Conservation (phyloP, 495 filamentous ascomycete species). For the Mycothermus thermophilus region DNA sequence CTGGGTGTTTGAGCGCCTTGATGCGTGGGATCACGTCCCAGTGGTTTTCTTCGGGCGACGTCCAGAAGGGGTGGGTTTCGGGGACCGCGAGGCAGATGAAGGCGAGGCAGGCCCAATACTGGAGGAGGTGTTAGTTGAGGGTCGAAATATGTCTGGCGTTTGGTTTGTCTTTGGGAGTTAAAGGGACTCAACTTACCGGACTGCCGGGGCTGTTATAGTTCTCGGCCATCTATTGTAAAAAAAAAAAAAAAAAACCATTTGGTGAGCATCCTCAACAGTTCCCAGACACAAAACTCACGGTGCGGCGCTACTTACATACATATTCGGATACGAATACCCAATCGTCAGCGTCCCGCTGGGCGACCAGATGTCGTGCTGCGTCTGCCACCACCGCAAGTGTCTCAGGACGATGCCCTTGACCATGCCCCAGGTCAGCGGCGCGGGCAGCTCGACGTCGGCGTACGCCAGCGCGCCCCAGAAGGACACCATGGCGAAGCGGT, state of each 20-base stretch:
- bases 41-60: conserved; percentile 48
- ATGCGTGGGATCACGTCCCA: conserved; percentile 37
- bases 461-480: conserved; percentile 72
- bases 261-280: no score
- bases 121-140: conserved; percentile 9
- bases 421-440: conserved; percentile 59
- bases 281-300: no score
- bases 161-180: no score
- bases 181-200: conserved; percentile 20
- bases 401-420: conserved; percentile 62
- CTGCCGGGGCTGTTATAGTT: conserved; percentile 66
- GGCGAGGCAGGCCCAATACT: conserved; percentile 67
- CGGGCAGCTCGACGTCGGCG: conserved; percentile 56
- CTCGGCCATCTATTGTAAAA: conserved; percentile 50
- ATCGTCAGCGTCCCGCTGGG: conserved; percentile 59
- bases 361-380: conserved; percentile 57
- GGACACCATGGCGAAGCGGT: conserved; percentile 67
- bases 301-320: conserved; percentile 48
- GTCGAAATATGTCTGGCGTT: no score
- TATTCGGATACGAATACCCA: conserved; percentile 66
- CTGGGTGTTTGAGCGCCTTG: conserved; percentile 48
- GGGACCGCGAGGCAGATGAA: conserved; percentile 60
- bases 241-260: no score
- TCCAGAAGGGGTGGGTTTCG: conserved; percentile 61
- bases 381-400: conserved; percentile 67